Percentiles rank a stretch among this genome's conserved stretches.
Conservation (phyloP, 108 stramenopile genomes). For the Licmophora abbreviata region DNA sequence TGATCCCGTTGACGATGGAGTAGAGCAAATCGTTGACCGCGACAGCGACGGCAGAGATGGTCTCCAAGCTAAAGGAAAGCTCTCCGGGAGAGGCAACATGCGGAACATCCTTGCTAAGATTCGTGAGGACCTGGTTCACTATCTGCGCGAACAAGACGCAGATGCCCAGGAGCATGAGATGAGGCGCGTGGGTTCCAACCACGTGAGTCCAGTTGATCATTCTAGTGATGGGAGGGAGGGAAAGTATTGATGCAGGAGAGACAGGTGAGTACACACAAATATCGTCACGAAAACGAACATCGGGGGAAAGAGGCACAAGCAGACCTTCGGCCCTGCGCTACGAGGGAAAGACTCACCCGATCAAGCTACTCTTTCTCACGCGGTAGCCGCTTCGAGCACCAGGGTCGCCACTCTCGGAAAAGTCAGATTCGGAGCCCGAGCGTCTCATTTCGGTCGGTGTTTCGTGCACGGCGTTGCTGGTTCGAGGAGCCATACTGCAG, state of each 20-base stretch:
- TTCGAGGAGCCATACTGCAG: conserved; percentile 6
- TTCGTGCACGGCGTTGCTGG: neutral
- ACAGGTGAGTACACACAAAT: neutral
- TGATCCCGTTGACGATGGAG: conserved; percentile 34
- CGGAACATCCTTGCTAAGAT: conserved; percentile 32
- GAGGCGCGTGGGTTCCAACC: conserved; percentile 62
- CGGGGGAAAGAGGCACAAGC: neutral
- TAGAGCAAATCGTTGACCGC: conserved; percentile 52
- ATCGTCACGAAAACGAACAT: conserved; percentile 5
- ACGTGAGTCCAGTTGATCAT: conserved; percentile 90
- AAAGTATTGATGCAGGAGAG: neutral
- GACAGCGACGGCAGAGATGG: conserved; percentile 36
- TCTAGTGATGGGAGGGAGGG: conserved; percentile 20
- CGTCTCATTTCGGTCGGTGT: conserved; percentile 10
- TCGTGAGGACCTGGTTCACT: conserved; percentile 62
- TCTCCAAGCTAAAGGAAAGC: conserved; percentile 39
- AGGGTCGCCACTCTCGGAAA: conserved; percentile 14
- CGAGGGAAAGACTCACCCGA: conserved; percentile 36
- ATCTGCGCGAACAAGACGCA: conserved; percentile 61
- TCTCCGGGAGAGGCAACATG: conserved; percentile 37
- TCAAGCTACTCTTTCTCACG: conserved; percentile 44
- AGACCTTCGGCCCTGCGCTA: neutral
- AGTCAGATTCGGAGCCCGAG: conserved; percentile 19
- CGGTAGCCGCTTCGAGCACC: conserved; percentile 22
- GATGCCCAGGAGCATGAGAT: conserved; percentile 52